Conservation (phyloP, 2,329 filamentous ascomycete genomes). For the Zalaria sp. region DNA sequence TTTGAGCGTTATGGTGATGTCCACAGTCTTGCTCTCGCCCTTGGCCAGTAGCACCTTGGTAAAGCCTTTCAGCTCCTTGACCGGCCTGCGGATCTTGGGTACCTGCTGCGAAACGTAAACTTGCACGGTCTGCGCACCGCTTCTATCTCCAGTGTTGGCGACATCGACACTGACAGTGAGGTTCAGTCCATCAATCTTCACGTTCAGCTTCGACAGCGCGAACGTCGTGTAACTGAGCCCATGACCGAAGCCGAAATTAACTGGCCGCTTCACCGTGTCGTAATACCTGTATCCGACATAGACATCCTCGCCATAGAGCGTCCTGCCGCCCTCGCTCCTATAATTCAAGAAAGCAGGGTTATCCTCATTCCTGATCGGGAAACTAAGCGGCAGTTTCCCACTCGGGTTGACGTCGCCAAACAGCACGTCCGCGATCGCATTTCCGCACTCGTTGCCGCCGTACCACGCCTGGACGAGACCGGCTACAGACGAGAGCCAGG, state of each 20-base stretch:
- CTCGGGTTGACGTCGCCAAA: slow-evolving; percentile 62
- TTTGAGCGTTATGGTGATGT: slow-evolving; percentile 46
- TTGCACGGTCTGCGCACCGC: slow-evolving; percentile 53
- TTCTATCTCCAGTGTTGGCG: slow-evolving; percentile 41
- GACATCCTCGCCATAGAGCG: slow-evolving; percentile 58
- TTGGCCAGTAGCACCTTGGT: slow-evolving; percentile 47
- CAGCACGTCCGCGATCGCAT: slow-evolving; percentile 64
- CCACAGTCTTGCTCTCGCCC: slow-evolving; percentile 42
- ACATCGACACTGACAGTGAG: slow-evolving; percentile 36
- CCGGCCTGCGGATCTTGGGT: slow-evolving; percentile 48
- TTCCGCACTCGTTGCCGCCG: slow-evolving; percentile 74
- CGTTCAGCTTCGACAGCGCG: slow-evolving; percentile 43
- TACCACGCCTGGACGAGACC: slow-evolving; percentile 68
- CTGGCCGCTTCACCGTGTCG: slow-evolving; percentile 44
- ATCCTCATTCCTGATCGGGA: slow-evolving; percentile 35
- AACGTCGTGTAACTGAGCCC: slow-evolving; percentile 68
- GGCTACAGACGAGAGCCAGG: slow-evolving; percentile 51
- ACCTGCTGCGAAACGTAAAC: slow-evolving; percentile 52
- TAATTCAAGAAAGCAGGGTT: slow-evolving; percentile 61
- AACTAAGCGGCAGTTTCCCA: slow-evolving; percentile 61
- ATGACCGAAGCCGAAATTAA: slow-evolving; percentile 63
- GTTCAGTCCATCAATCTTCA: slow-evolving; percentile 34
- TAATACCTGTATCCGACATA: slow-evolving; percentile 64
- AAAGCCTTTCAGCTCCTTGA: slow-evolving; percentile 59
- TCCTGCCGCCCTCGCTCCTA: slow-evolving; percentile 54